Evolutionary conservation across 1,284 basidiomycete species (phyloP), one percentile per base, ranked within the genome.

Genomic region (Schizophyllum commune): DNA sequence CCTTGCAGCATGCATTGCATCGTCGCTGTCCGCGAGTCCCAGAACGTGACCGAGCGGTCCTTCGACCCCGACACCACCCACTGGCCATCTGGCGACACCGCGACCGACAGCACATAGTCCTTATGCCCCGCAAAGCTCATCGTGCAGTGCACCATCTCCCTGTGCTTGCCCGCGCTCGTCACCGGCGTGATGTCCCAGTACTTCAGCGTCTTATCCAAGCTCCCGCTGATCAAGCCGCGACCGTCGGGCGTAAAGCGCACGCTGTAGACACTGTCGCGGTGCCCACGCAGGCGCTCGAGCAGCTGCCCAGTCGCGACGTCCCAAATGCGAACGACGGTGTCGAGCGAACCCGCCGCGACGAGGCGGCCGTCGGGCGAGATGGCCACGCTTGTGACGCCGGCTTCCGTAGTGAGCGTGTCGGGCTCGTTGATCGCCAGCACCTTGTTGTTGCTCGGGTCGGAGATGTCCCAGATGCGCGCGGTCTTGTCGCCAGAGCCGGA

Each of bases 401-500:
- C 86, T 68, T 89, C 88, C 63, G 83, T 76, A 63, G 81, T 80
- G 33, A 77, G 64, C 6, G 77, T 73, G 63, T 83, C 82, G 0
- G 81, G 77, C 66, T 84, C 83, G 63, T 77, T 81, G 66, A 87
- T 84, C n/a, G 80, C 78, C 61, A 87, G 78, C 9, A 82, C 77
- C 64, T 80, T 80, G 39, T 47, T 47, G 61, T 81, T 85, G 7
- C 76, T 71, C 8, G 84, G 83, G n/a, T 81, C 82, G 20, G 83
- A 78, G 74, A 94, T 85, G 71, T 94, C 88, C 94, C 94, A 96
- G 60, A 96, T 86, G 56, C 91, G 81, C 19, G 91, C 89, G 8
- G 92, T 94, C 73, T 89, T 89, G 75, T 96, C 94, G 2, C 92
- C 92, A 0, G 91, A 93, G 17, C 93, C 94, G 15, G 89, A 92